Base-by-base conservation (phyloP, 495 filamentous ascomycete genomes). In the Peziza echinospora region DNA sequence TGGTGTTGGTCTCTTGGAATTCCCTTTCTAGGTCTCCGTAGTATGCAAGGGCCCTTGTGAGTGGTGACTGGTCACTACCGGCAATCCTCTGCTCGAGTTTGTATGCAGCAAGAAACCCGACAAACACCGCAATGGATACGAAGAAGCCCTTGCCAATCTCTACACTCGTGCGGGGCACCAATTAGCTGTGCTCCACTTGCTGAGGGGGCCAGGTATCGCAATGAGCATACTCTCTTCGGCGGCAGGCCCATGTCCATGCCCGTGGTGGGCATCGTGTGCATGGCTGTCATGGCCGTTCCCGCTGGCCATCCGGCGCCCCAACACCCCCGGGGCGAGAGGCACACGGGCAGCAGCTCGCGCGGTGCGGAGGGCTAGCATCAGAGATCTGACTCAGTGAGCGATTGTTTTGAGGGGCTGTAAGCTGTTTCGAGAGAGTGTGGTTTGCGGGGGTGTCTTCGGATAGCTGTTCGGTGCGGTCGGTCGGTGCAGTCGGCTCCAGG, bases 51-150 rank as follows among this genome's bases (percentile, higher is more conserved):
- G 72, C 55, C 47, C 66, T 64, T 17, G 77, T 71, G 43, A 83
- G 61, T 45, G 59, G 65, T 9, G 76, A 68, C 46, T 65, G 56
- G 25, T 67, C 65, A 50, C 64, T 65, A 37, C 72, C 68, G 52
- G 67, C 49, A 53, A 51, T 58, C 28, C 66, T 60, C 49, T 67
- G 60, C 19, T 70, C 65, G 51, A 66, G 49, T 16, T 65, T 60
- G 68, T 79, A 84, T 26, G 80, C 54, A 39, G 69, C 64, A 60
- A 73, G 68, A 25, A 60, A 58, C 30, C 71, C 63, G 41, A 77
- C 73, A 30, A 82, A 60, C 39, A 66, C 62, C 46, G 71, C 76
- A 39, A 79, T 57, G 48, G 68, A 60, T 48, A 80, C 55, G 63
- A 76, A 85, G 65, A 85, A 82, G n/a, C 52, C 52, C 43, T 53